Percentiles rank a stretch among this genome's conserved stretches.
These are phyloP conservation scores for Pseudohalonectria lignicola DNA, from an alignment of 2,329 filamentous ascomycete species.

Conservation along the genomic window DNA sequence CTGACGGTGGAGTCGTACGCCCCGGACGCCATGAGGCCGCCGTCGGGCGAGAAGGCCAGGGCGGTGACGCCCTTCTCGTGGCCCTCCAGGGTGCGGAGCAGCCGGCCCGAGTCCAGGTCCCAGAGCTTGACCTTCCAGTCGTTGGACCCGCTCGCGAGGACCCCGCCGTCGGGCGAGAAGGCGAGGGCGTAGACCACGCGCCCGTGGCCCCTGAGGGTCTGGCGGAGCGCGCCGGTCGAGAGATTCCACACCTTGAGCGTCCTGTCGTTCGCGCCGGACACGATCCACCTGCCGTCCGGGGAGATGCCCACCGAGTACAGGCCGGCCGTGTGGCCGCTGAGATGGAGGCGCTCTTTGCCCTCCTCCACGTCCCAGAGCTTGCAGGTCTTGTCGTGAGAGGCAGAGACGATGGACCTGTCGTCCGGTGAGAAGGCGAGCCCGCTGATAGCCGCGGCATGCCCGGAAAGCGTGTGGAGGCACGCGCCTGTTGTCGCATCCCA, in stretches of 20 bases:
- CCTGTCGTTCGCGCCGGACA: neutral
- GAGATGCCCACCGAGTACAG: neutral
- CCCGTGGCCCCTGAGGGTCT: neutral
- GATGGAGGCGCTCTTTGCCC: neutral
- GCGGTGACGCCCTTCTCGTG: neutral
- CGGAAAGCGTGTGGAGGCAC: no score
- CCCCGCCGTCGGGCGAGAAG: neutral
- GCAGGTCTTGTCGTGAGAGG: neutral
- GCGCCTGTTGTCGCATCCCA: no score
- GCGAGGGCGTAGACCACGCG: neutral
- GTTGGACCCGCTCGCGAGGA: neutral
- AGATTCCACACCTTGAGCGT: neutral
- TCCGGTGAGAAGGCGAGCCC: neutral
- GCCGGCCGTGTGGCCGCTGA: neutral
- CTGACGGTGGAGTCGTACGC: neutral
- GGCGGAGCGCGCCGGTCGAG: neutral
- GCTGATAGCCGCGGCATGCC: no score
- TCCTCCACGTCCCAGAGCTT: slow-evolving; percentile 1
- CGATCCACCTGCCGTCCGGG: neutral
- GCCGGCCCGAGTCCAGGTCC: neutral
- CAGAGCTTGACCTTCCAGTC: neutral
- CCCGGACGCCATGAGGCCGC: neutral
- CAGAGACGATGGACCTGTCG: neutral
- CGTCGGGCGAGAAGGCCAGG: neutral
- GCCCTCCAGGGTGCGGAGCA: neutral